A percentile compares a stretch with the other conserved stretches of the same genome.
Evolutionary conservation across 2,329 filamentous ascomycete species (phyloP).

Genomic region (Fusarium camptoceras): DNA sequence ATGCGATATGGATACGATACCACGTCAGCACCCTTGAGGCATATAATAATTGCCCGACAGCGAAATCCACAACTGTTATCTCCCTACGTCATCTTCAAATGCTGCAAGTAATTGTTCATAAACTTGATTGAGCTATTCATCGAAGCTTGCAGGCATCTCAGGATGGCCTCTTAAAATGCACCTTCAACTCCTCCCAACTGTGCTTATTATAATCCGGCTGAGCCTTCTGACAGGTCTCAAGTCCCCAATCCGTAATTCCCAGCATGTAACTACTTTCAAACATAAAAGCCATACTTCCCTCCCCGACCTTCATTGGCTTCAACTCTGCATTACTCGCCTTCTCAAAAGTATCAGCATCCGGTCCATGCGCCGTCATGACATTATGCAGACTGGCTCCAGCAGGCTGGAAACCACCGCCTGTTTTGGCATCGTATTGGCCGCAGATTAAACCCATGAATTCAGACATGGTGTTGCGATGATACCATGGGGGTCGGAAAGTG

Average conservation of each 20-base stretch:
- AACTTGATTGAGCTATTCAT: neutral
- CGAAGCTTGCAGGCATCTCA: neutral
- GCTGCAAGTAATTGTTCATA: neutral
- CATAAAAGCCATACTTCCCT: slow-evolving; percentile 75
- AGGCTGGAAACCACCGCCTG: slow-evolving; percentile 66
- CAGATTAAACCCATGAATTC: slow-evolving; percentile 73
- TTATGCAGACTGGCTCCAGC: slow-evolving; percentile 74
- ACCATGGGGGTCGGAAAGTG: slow-evolving; percentile 79
- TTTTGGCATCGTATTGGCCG: slow-evolving; percentile 72
- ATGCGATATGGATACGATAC: neutral
- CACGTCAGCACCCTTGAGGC: neutral
- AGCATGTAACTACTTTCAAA: slow-evolving; percentile 78
- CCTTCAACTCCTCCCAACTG: slow-evolving; percentile 68
- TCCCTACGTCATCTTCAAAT: neutral
- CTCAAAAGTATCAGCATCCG: slow-evolving; percentile 67
- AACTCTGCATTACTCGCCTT: slow-evolving; percentile 67
- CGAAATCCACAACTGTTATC: neutral
- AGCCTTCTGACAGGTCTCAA: slow-evolving; percentile 67
- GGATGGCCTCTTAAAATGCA: slow-evolving; percentile 38
- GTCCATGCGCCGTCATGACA: slow-evolving; percentile 75
- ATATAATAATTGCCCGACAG: neutral
- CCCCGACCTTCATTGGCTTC: slow-evolving; percentile 68
- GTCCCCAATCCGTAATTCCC: slow-evolving; percentile 78
- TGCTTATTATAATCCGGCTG: slow-evolving; percentile 78
- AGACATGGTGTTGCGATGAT: slow-evolving; percentile 76